Percentiles rank a stretch among this genome's conserved stretches.
These are phyloP conservation scores for Trichoderma simmonsii DNA, from an alignment of 2,329 filamentous ascomycete genomes.

Conservation along the genomic window DNA sequence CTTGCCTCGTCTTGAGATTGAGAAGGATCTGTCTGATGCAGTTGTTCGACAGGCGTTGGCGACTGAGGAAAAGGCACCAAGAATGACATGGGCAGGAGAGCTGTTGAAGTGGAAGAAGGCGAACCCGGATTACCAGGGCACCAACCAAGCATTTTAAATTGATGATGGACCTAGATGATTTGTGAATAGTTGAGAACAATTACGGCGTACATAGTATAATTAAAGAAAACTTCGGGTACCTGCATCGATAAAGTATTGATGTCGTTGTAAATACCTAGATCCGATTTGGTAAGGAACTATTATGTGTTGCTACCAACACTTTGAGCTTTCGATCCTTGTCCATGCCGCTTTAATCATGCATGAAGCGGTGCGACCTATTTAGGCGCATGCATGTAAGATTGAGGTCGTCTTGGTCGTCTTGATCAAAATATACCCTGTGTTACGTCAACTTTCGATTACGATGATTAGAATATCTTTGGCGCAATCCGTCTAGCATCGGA, in stretches of 20 bases:
- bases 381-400: neutral
- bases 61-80: neutral
- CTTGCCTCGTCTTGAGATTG: slow-evolving; percentile 9
- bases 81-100: slow-evolving; percentile 6
- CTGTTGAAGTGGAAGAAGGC: slow-evolving; percentile 6
- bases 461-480: neutral
- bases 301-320: neutral
- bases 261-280: neutral
- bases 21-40: slow-evolving; percentile 9
- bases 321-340: neutral
- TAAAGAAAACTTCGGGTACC: neutral
- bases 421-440: neutral
- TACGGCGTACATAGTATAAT: neutral
- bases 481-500: neutral
- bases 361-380: neutral
- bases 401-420: neutral
- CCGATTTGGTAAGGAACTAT: neutral
- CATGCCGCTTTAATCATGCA: neutral
- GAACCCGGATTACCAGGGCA: slow-evolving; percentile 6
- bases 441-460: neutral
- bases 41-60: neutral
- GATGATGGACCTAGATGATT: neutral
- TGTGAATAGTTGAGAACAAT: neutral
- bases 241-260: neutral
- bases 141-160: neutral